Evolutionary conservation across 1,284 basidiomycete genomes (phyloP).

Genomic region (Chondrostereum purpureum): DNA sequence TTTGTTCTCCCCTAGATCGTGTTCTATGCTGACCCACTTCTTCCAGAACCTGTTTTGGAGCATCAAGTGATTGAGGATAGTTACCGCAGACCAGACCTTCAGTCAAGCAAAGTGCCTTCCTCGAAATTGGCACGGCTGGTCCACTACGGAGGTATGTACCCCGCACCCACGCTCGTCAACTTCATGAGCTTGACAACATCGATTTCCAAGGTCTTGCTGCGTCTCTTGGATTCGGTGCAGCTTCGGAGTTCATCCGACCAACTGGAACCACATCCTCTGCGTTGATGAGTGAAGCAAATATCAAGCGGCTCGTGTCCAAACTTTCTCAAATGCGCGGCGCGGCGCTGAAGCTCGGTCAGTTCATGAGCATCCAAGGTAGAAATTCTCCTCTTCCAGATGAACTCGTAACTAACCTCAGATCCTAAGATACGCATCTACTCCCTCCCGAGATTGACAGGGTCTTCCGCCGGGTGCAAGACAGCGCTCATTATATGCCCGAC

Average conservation of each 20-base stretch:
- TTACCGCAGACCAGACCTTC: conserved; percentile 40
- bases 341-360: conserved; percentile 94
- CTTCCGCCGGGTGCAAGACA: conserved; percentile 87
- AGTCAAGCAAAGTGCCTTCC: conserved; percentile 81
- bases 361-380: conserved; percentile 93
- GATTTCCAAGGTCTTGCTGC: conserved; percentile 70
- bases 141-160: conserved; percentile 79
- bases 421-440: conserved; percentile 76
- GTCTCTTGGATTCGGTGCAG: conserved; percentile 66
- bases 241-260: conserved; percentile 52
- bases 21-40: too few species aligned
- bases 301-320: conserved; percentile 86
- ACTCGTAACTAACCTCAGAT: conserved; percentile 1
- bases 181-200: not conserved
- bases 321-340: conserved; percentile 94
- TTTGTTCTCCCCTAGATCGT: too few species aligned
- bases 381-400: not conserved
- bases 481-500: conserved; percentile 97
- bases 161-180: not conserved
- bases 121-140: conserved; percentile 83
- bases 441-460: conserved; percentile 88
- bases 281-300: conserved; percentile 86
- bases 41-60: too few species aligned
- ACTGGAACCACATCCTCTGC: conserved; percentile 39
- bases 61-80: too few species aligned